These are phyloP conservation scores for Phytophthora colocasiae DNA, from an alignment of 352 stramenopile species.

Conservation along the genomic window DNA sequence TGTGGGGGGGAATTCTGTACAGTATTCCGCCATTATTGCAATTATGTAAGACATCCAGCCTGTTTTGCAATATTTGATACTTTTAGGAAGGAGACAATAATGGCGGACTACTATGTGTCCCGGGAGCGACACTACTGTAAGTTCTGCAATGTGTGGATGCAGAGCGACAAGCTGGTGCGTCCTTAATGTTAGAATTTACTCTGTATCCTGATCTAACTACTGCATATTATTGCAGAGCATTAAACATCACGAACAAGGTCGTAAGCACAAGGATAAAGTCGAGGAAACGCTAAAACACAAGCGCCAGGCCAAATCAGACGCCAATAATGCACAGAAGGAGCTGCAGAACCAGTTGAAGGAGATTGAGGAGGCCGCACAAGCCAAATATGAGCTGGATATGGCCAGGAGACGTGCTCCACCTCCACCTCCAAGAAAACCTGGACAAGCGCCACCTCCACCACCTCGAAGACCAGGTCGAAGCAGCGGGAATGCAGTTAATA, in stretches of 20 bases:
- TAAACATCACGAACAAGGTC: constrained; percentile 82
- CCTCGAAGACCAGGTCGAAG: constrained; percentile 7
- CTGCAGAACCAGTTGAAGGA: constrained; percentile 70
- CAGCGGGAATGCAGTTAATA: not conserved
- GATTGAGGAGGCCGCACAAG: constrained; percentile 75
- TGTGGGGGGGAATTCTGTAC: no score
- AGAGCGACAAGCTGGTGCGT: constrained; percentile 75
- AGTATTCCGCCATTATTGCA: no score
- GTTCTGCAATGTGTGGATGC: constrained; percentile 91
- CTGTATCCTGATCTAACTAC: not conserved
- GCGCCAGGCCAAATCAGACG: constrained; percentile 73
- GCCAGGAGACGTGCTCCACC: constrained; percentile 29
- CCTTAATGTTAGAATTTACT: not conserved
- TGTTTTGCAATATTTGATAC: no score
- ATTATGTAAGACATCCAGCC: no score
- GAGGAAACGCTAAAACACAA: constrained; percentile 77
- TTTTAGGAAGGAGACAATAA: constrained; percentile 14
- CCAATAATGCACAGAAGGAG: constrained; percentile 59
- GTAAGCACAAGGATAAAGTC: constrained; percentile 78
- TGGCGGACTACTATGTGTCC: constrained; percentile 77
- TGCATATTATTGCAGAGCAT: constrained; percentile 56
- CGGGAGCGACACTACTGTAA: constrained; percentile 85
- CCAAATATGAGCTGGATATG: constrained; percentile 69
- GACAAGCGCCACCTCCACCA: constrained; percentile 5
- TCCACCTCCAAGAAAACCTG: constrained; percentile 22